phyloP scores from a whole-genome alignment of 495 filamentous ascomycete species.

The Penicillium argentinense region DNA sequence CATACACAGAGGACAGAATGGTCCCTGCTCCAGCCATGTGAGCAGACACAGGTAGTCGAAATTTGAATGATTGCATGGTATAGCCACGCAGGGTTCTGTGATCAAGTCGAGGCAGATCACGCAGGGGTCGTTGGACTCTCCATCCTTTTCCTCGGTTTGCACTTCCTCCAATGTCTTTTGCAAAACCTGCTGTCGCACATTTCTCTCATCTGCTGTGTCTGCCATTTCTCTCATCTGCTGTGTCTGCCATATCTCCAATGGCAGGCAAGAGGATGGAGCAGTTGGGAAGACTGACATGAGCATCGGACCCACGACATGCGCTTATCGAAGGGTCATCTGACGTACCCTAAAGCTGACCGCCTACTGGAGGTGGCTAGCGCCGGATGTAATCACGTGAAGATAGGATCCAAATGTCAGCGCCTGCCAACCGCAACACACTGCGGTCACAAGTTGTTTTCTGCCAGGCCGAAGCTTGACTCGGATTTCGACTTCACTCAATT shows the following conservation, averaged over 20 bases:
- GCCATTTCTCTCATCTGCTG: conserved; percentile 42
- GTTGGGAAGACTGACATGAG: no score
- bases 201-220: conserved; percentile 44
- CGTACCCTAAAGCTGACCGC: no score
- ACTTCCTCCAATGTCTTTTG: conserved; percentile 46
- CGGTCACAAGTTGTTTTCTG: no score
- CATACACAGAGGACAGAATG: conserved; percentile 74
- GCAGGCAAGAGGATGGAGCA: no score
- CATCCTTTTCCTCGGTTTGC: conserved; percentile 32
- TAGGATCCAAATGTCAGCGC: no score
- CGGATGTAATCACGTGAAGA: no score
- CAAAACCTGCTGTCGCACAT: conserved; percentile 43
- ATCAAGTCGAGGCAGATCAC: conserved; percentile 72
- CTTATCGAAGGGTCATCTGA: no score
- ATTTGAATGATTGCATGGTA: conserved; percentile 74
- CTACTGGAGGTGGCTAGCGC: no score
- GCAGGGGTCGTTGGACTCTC: conserved; percentile 38
- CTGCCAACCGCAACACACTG: no score
- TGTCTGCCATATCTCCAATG: conserved; percentile 37
- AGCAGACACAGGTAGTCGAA: conserved; percentile 85
- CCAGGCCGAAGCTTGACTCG: no score
- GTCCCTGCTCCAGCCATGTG: conserved; percentile 75
- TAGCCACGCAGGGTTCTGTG: conserved; percentile 66
- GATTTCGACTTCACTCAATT: no score
- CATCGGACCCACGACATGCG: no score